Base-by-base conservation (phyloP, 2,329 filamentous ascomycete species). In the Chaetomiaceae sp. region DNA sequence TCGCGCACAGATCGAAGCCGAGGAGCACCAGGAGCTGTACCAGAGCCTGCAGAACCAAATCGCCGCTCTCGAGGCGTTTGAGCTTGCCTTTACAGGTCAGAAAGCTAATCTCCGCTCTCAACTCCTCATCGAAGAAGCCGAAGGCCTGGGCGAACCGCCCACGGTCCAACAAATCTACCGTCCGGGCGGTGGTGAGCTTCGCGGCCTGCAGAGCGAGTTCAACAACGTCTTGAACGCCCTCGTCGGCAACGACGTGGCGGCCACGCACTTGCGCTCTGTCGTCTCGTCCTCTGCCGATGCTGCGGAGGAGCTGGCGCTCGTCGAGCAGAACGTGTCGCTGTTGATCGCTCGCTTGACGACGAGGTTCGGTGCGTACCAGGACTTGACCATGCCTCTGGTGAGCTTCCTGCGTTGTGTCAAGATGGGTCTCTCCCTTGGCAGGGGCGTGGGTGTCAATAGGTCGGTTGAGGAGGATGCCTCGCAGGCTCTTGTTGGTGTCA, bases 161-260 rank as follows among this genome's bases (percentile, higher is more conserved):
- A 72, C 79, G 8, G 78, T 85, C 8, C 71, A 78, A 50, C 73
- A 81, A 13, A 82, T 96, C 17, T 89, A 85, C 63, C 79, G 92
- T 21, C 89, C 90, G 0, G 69, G 75, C 12, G 66, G 70, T 1
- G 89, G 87, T 0, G 79, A 88, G 58, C 74, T 95, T 10, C 71
- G 76, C 48, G 73, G 84, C 38, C 71, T 97, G 4, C 90, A 96
- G 59, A 86, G 85, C 8, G 89, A 96, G 60, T 92, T 97, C 61
- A 80, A 78, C 46, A 91, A 87, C 55, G 70, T 95, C 21, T 70
- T 95, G 35, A 85, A 83, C 54, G 74, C 78, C n/a, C 70, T 85
- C 14, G 69, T 83, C 19, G 72, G 74, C 16, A 69, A 71, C 47
- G 68, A 76, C 27, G 63, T 78, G 17, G 66, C 70, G 31, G 61